phyloP scores from a whole-genome alignment of 169 alveolate genomes.

The Plasmodium falciparum region DNA sequence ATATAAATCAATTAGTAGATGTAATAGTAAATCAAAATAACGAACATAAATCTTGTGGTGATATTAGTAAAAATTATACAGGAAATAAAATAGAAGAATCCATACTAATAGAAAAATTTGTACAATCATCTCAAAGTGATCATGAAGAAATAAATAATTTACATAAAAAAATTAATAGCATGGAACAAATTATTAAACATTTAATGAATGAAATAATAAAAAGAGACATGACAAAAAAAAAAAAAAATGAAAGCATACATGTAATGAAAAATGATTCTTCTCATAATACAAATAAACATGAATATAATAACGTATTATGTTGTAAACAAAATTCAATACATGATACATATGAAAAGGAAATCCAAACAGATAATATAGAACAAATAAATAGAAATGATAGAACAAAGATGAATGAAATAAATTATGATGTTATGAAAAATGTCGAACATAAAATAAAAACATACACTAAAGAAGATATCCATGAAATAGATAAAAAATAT shows the following conservation, averaged over 20 bases:
- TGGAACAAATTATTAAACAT: conserved; percentile 69
- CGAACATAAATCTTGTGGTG: background rate
- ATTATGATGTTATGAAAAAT: background rate
- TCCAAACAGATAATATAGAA: background rate
- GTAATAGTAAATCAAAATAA: conserved; percentile 12
- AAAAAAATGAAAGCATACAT: background rate
- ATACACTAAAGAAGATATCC: background rate
- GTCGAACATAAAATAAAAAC: background rate
- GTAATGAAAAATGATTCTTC: background rate
- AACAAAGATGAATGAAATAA: background rate
- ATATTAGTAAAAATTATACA: background rate
- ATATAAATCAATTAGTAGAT: conserved; percentile 58
- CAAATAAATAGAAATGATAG: background rate
- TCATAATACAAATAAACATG: background rate
- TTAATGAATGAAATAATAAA: conserved; percentile 51
- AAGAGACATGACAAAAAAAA: conserved; percentile 31
- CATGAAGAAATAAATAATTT: conserved; percentile 40
- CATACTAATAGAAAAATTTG: conserved; percentile 54
- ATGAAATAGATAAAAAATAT: conserved; percentile 81
- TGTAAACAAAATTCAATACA: background rate
- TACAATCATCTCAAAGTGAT: conserved; percentile 35
- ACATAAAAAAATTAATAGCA: conserved; percentile 46
- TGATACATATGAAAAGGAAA: background rate
- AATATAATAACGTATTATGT: background rate
- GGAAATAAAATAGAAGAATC: background rate